These are phyloP conservation scores for Tubosaeta brunneosetosa DNA, from an alignment of 768 basidiomycete genomes.

Conservation along the genomic window DNA sequence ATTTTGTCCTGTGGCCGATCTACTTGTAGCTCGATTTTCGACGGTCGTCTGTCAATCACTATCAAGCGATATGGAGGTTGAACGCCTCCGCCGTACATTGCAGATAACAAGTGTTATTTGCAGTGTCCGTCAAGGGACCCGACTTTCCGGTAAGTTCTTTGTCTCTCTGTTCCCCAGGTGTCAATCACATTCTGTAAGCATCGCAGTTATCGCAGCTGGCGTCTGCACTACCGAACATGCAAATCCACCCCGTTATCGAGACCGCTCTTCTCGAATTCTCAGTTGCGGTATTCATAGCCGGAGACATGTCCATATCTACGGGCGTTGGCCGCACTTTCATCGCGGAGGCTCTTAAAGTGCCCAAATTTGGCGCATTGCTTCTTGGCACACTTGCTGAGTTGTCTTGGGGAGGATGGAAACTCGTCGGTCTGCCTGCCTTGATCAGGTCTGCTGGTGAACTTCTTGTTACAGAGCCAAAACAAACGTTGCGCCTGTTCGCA, in stretches of 20 bases:
- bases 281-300: conserved; percentile 35
- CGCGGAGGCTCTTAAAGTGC: conserved; percentile 20
- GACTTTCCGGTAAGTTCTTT: conserved; percentile 52
- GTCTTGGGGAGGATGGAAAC: conserved; percentile 76
- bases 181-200: conserved; percentile 19
- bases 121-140: conserved; percentile 67
- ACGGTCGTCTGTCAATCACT: conserved; percentile 2
- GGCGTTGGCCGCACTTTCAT: conserved; percentile 46
- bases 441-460: conserved; percentile 46
- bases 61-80: conserved; percentile 20
- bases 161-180: conserved; percentile 1
- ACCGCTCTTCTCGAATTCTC: conserved; percentile 31
- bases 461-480: conserved; percentile 39
- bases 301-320: conserved; percentile 37
- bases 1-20: conserved; percentile 53
- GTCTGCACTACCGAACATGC: conserved; percentile 26
- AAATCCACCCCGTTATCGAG: conserved; percentile 25
- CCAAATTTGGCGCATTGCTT: conserved; percentile 48
- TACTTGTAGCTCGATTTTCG: conserved; percentile 42
- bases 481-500: conserved; percentile 47
- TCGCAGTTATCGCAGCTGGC: conserved; percentile 36
- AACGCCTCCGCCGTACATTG: conserved; percentile 47
- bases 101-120: conserved; percentile 54
- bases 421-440: conserved; percentile 58
- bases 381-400: conserved; percentile 59